Evolutionary conservation across 257 asterid species (phyloP), one percentile per base, ranked within the genome.

Genomic region (Salvia miltiorrhiza): DNA sequence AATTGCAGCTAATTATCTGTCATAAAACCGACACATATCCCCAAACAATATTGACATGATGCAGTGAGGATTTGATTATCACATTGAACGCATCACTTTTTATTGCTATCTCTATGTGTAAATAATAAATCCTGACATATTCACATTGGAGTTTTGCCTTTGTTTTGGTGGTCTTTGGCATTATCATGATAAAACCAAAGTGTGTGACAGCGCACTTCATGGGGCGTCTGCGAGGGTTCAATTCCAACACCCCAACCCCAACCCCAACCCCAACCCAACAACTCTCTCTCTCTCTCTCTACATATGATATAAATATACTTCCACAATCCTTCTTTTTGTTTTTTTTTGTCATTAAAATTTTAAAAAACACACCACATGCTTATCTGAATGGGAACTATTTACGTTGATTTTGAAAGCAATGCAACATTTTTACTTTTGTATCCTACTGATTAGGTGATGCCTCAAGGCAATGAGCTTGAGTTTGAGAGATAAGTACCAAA

Each of bases 1-100:
- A 74, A 71, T 77, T 68, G 81, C 80, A 74, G 80, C 72, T 63
- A 71, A 71, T 37, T 37, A 37, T 67, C 37, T 74, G 80, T 77
- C 75, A 19, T 20, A 37, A 20, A 57, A 69, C n/a, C n/a, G n/a
- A n/a, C n/a, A 30, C 6, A 33, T 11, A 28, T n/a, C 1, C 24
- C 50, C 14, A 44, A 14, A 8, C 3, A 50, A 17, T 6, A 66
- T 23, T 41, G 59, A 54, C 39, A 21, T 67, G 6, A 55, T 66
- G 37, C 21, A 53, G n/a, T 19, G 16, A 17, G 58, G 58, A 54
- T 21, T 43, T 49, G 10, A 58, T 32, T 58, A 60, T 33, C 19
- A 33, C 76, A 20, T 73, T 41, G 70, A 69, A 73, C 52, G 61
- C 41, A 63, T 48, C 58, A 55, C 10, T 35, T 40, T 3, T 32